Evolutionary conservation across 345 rosid species (phyloP).

Genomic region (Rhizophora mangle): DNA sequence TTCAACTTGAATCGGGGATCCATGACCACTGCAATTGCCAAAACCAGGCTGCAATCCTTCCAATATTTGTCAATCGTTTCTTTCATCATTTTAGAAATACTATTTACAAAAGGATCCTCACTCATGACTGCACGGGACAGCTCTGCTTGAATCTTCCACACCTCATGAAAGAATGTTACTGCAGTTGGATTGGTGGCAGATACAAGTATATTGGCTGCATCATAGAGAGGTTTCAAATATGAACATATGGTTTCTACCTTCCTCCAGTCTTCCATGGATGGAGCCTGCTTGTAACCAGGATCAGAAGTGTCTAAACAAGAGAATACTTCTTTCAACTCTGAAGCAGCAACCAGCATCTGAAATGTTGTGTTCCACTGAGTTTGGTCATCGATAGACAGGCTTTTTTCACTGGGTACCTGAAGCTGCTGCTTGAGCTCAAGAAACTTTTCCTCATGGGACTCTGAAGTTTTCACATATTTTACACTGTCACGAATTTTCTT

Average conservation of each 20-base stretch:
- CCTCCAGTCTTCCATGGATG: slow-evolving; percentile 72
- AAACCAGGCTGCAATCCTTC: slow-evolving; percentile 77
- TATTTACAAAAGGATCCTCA: slow-evolving; percentile 58
- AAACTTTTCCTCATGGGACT: slow-evolving; percentile 84
- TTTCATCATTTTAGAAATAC: slow-evolving; percentile 52
- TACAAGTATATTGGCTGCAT: slow-evolving; percentile 59
- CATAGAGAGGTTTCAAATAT: slow-evolving; percentile 68
- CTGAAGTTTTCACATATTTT: slow-evolving; percentile 78
- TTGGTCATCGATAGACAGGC: slow-evolving; percentile 64
- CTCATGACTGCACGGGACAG: slow-evolving; percentile 45
- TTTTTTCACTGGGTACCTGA: slow-evolving; percentile 73
- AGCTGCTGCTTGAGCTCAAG: slow-evolving; percentile 83
- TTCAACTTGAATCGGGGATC: slow-evolving; percentile 98
- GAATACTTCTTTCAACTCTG: slow-evolving; percentile 82
- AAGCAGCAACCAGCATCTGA: slow-evolving; percentile 81
- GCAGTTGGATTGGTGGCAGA: slow-evolving; percentile 47
- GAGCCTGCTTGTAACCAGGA: slow-evolving; percentile 72
- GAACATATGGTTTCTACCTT: slow-evolving; percentile 62
- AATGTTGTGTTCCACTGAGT: slow-evolving; percentile 81
- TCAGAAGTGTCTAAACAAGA: slow-evolving; percentile 80
- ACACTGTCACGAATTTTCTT: slow-evolving; percentile 78
- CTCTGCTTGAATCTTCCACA: slow-evolving; percentile 82
- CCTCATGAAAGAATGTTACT: slow-evolving; percentile 70
- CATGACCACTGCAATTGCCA: slow-evolving; percentile 86
- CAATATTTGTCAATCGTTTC: slow-evolving; percentile 69